Percentiles rank a stretch among this genome's conserved stretches.
phyloP scores from a whole-genome alignment of 2,329 filamentous ascomycete genomes.

The Pseudovirgaria hyperparasitica region DNA sequence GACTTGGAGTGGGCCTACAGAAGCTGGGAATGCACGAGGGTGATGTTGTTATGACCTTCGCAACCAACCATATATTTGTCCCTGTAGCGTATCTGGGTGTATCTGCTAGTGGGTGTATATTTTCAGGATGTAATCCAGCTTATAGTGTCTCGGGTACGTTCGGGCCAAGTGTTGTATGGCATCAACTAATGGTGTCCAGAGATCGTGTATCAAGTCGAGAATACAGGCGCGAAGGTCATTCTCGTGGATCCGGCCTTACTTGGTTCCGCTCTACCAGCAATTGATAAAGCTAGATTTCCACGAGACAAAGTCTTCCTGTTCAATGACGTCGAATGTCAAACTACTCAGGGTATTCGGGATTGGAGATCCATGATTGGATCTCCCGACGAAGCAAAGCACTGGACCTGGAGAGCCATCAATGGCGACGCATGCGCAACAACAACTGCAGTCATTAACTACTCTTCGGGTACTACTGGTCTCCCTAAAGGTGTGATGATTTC shows the following conservation, averaged over 20 bases:
- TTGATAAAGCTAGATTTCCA: slow-evolving; percentile 28
- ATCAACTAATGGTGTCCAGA: slow-evolving; percentile 21
- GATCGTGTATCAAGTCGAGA: slow-evolving; percentile 38
- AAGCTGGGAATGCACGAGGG: slow-evolving; percentile 32
- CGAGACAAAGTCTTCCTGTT: slow-evolving; percentile 35
- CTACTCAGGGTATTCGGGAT: slow-evolving; percentile 24
- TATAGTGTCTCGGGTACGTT: slow-evolving; percentile 35
- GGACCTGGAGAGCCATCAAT: slow-evolving; percentile 30
- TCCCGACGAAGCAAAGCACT: slow-evolving; percentile 18
- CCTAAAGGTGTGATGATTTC: slow-evolving; percentile 33
- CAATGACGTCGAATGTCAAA: slow-evolving; percentile 25
- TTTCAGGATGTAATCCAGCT: slow-evolving; percentile 43
- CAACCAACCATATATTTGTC: slow-evolving; percentile 43
- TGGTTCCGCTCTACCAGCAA: slow-evolving; percentile 30
- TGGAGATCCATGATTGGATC: slow-evolving; percentile 30
- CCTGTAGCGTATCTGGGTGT: slow-evolving; percentile 42
- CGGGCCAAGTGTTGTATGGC: slow-evolving; percentile 1
- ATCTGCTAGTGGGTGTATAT: slow-evolving; percentile 39
- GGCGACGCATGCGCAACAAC: slow-evolving; percentile 21
- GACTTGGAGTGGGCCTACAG: slow-evolving; percentile 38
- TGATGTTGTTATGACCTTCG: slow-evolving; percentile 42
- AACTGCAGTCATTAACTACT: slow-evolving; percentile 14
- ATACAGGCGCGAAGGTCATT: slow-evolving; percentile 37
- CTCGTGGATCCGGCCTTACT: slow-evolving; percentile 37
- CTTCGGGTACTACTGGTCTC: slow-evolving; percentile 29